Evolutionary conservation across 257 asterid species (phyloP).

Genomic region (Nicotiana knightiana): DNA sequence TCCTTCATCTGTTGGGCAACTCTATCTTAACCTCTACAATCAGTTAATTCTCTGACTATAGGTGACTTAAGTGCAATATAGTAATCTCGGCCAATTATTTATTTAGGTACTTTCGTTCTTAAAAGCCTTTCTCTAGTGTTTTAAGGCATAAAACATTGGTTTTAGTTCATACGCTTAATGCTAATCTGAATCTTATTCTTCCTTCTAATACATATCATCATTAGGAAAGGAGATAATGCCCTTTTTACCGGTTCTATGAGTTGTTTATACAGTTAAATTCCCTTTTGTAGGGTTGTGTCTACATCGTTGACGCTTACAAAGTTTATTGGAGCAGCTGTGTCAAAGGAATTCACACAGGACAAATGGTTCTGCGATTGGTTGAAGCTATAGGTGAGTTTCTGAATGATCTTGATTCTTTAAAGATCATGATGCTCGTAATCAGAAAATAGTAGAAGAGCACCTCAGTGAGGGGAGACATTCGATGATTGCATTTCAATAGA

Average conservation of each 20-base stretch:
- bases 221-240: neutral
- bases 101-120: neutral
- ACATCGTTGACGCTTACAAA: constrained; percentile 81
- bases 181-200: neutral
- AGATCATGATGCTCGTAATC: neutral
- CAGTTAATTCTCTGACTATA: neutral
- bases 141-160: neutral
- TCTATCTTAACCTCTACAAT: neutral
- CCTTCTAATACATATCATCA: neutral
- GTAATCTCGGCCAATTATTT: neutral
- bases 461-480: neutral
- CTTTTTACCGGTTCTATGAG: neutral
- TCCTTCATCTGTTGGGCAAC: neutral
- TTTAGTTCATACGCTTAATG: neutral
- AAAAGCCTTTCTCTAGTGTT: neutral
- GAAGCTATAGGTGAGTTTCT: constrained; percentile 87
- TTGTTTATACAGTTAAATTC: neutral
- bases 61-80: neutral
- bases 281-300: constrained; percentile 69
- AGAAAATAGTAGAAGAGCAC: neutral
- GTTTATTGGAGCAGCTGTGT: constrained; percentile 84
- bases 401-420: neutral
- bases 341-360: constrained; percentile 79
- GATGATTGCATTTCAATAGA: neutral
- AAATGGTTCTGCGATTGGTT: constrained; percentile 82